These are phyloP conservation scores for Suhomyces emberorum DNA, from an alignment of 805 yeast species.

Conservation along the genomic window DNA sequence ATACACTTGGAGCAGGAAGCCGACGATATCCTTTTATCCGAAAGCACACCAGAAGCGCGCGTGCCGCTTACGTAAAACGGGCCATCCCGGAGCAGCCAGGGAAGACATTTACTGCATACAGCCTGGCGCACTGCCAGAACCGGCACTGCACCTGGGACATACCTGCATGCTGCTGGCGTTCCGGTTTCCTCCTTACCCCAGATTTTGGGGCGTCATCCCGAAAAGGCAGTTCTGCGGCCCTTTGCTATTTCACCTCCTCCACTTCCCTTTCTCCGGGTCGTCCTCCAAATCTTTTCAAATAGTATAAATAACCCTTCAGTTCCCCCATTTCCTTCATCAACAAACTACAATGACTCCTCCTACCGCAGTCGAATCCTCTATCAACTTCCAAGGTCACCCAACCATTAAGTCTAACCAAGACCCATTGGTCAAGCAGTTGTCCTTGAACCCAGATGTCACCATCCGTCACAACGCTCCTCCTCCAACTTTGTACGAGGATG, in stretches of 20 bases:
- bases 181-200: constrained; percentile 23
- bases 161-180: no score
- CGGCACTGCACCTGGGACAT: no score
- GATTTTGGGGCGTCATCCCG: constrained; percentile 11
- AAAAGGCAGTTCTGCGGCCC: constrained; percentile 2
- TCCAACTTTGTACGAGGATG: constrained; percentile 93
- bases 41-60: no score
- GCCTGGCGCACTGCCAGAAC: no score
- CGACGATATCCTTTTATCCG: no score
- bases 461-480: constrained; percentile 91
- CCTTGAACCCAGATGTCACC: constrained; percentile 56
- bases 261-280: constrained; percentile 10
- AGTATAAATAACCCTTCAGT: constrained; percentile 8
- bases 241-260: neutral
- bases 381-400: constrained; percentile 40
- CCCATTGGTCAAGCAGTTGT: constrained; percentile 40
- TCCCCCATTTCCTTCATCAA: neutral
- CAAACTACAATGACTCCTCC: constrained; percentile 38
- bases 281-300: neutral
- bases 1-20: no score
- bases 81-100: no score
- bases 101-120: no score
- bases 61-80: no score
- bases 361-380: constrained; percentile 43
- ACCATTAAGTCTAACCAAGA: constrained; percentile 38